Base-by-base conservation (phyloP, 2,329 filamentous ascomycete genomes). In the Ceratocystis albifundus region DNA sequence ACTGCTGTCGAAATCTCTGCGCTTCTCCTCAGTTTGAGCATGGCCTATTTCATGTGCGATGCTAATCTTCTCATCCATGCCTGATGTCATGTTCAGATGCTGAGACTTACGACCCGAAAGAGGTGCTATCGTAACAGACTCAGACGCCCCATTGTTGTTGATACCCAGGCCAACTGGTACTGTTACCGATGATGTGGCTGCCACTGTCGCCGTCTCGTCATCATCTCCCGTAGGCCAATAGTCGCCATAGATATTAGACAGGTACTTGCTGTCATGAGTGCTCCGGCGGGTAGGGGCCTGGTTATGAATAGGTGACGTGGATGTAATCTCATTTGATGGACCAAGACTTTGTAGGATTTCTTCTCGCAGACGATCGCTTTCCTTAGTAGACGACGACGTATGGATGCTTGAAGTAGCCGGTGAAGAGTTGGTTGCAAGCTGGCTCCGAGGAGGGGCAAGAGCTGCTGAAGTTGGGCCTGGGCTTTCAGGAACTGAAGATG, bases 271-370 rank as follows among this genome's bases (percentile, higher is more conserved):
- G 64, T 86, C 84, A 50, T 83, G 71, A 1, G 69, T 64, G 59
- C 66, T 69, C 62, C 67, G 50, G 10, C 64, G 57, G 15, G 61
- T 32, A 6, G 57, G 44, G n/a, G 10, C 59, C 12, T n/a, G 20
- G 10, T 63, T 36, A 25, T 61, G 32, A 25, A 28, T 36, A n/a
- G 57, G 15, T 6, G 12, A n/a, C 10, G 57, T 4, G 2, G 36
- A n/a, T 1, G 36, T 12, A n/a, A 36, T 59, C 28, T 57, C 22
- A 15, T 46, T 66, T 20, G 63, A 66, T 0, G 85, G 81, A 65
- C 80, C 85, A 1, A 92, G 77, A 53, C 84, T 88, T 67, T 83
- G 84, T 65, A 90, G 84, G 65, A 92, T 92, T 71, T 92, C 89
- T 68, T 89, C 86, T 32, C 85, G 81, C 61, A 92, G 74, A 66